Percentiles rank a stretch among this genome's conserved stretches.
Conservation (phyloP, 441 rosid species). For the Pelargonium cotyledonis region DNA sequence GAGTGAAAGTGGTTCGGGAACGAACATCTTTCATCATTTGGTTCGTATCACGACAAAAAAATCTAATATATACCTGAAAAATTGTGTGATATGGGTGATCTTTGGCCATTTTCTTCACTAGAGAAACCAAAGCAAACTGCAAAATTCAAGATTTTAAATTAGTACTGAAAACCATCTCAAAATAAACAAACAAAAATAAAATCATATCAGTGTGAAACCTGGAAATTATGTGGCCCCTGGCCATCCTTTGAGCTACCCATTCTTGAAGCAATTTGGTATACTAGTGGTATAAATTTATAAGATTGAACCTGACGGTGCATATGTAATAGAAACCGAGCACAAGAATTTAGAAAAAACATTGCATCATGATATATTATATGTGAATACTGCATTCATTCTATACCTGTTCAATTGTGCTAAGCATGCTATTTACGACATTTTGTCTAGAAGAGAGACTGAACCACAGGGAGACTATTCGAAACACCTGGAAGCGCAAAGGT, state of each 20-base stretch:
- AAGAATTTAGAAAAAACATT: background rate
- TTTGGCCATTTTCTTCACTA: slow-evolving; percentile 93
- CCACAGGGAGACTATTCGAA: slow-evolving; percentile 87
- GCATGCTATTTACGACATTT: slow-evolving; percentile 68
- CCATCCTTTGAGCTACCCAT: slow-evolving; percentile 82
- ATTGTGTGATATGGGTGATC: slow-evolving; percentile 97
- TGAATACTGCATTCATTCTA: slow-evolving; percentile 8
- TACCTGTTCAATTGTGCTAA: slow-evolving; percentile 70
- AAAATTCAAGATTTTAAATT: slow-evolving; percentile 24
- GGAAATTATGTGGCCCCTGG: slow-evolving; percentile 64
- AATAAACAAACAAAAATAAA: slow-evolving; percentile 13
- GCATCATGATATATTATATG: background rate
- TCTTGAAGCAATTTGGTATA: slow-evolving; percentile 98
- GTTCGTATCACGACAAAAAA: slow-evolving; percentile 4
- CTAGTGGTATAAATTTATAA: slow-evolving; percentile 85
- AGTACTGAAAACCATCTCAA: slow-evolving; percentile 19
- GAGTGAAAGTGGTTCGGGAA: background rate
- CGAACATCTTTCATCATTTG: slow-evolving; percentile 12
- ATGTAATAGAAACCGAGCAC: slow-evolving; percentile 16
- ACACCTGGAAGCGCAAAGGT: slow-evolving; percentile 56
- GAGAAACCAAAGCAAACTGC: slow-evolving; percentile 88
- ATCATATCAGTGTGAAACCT: slow-evolving; percentile 40
- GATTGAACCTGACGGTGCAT: slow-evolving; percentile 65
- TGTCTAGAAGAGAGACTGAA: slow-evolving; percentile 67
- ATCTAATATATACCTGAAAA: slow-evolving; percentile 58